Conservation (phyloP, 176 grass and related monocot species). For the Secale cereale region DNA sequence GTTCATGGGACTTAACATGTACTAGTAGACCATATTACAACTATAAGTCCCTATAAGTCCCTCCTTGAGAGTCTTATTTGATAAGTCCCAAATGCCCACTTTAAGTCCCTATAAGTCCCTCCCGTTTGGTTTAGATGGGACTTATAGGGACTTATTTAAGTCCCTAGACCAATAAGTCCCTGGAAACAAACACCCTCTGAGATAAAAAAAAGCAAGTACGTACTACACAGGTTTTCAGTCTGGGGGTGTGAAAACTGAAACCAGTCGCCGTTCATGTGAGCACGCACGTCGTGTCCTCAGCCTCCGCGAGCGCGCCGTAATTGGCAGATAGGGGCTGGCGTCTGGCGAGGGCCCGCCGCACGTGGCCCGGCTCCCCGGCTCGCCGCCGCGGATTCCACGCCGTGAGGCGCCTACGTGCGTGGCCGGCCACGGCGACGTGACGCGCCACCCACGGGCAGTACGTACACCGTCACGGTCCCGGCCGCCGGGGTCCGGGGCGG, state of each 20-base stretch:
- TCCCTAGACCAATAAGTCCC: too few species aligned
- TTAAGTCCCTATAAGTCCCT: too few species aligned
- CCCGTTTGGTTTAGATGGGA: too few species aligned
- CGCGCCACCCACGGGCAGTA: constrained; percentile 26
- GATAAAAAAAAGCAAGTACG: neutral
- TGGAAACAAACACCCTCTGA: too few species aligned
- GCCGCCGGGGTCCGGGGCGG: neutral
- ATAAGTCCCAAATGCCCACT: too few species aligned
- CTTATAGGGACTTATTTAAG: too few species aligned
- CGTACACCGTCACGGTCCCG: neutral
- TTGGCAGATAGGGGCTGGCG: neutral
- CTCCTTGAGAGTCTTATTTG: too few species aligned
- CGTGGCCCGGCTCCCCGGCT: constrained; percentile 27
- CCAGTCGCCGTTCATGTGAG: constrained; percentile 12
- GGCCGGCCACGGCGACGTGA: constrained; percentile 11
- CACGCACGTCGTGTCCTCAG: neutral
- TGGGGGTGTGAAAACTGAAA: constrained; percentile 18
- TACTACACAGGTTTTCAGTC: neutral
- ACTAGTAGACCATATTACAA: too few species aligned
- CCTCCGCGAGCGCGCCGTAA: neutral
- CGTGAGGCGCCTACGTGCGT: constrained; percentile 11
- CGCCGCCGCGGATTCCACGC: constrained; percentile 32
- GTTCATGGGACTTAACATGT: too few species aligned
- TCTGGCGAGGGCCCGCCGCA: constrained; percentile 28
- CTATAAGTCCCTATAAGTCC: too few species aligned